Evolutionary conservation across 352 stramenopile species (phyloP), one percentile per base, ranked within the genome.

Genomic region (Globisporangium splendens): DNA sequence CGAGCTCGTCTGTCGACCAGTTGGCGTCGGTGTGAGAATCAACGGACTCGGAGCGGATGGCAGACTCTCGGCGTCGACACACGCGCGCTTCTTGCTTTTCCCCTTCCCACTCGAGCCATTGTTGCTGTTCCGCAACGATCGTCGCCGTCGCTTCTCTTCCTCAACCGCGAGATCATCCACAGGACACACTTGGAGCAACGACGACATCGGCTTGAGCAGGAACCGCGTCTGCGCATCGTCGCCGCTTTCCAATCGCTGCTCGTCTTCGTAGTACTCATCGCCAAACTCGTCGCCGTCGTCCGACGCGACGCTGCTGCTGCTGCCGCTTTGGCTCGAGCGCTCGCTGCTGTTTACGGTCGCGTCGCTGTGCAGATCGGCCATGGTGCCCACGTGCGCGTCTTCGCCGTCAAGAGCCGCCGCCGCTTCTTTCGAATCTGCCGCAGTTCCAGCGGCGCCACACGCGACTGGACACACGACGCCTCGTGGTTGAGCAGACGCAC

Each of bases 81-180:
- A 79, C 22, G 62, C 48, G 15, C 72, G 71, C 21, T 79, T 85
- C 50, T 62, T 65, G 46, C 83, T 76, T 52, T 87, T 82, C 13
- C 69, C 51, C 43, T 68, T 44, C 10, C 28, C 20, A 43, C 48
- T 18, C 17, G 8, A 8, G 61, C 42, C 53, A 70, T 17, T 54
- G 52, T 10, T 77, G 42, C 50, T 62, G 64, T 35, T 59, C 11
- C 64, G 69, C 49, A 65, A 58, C 17, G 68, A 80, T 1, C 83
- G 77, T 55, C 83, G 71, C n/a, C 80, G 70, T 8, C 79, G 79
- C 59, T 90, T 91, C 63, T 89, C 83, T 17, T 93, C 83, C 55
- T 93, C 83, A 7, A 93, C 66, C 7, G 70, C 83, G 38, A 91
- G 42, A 55, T 93, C 83, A 62, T 93, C 83, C 8, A 89, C 63